These are phyloP conservation scores for Microstegium vimineum DNA, from an alignment of 176 grass and related monocot genomes.

Conservation along the genomic window DNA sequence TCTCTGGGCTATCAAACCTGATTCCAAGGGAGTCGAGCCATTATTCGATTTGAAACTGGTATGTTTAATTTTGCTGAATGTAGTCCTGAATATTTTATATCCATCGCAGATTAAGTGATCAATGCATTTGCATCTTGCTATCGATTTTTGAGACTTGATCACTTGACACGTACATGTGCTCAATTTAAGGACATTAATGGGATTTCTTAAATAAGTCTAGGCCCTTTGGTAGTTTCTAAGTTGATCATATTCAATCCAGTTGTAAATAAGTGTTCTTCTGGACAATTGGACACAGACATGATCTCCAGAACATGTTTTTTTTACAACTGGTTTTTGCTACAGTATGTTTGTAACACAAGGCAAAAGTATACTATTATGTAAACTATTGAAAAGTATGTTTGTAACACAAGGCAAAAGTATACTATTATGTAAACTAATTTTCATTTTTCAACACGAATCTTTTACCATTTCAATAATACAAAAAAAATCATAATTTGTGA, in stretches of 20 bases:
- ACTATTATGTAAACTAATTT: no score
- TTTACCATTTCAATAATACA: background rate
- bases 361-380: background rate
- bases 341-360: background rate
- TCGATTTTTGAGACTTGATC: background rate
- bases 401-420: no score
- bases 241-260: background rate
- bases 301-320: background rate
- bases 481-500: background rate
- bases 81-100: background rate
- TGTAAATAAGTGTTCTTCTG: background rate
- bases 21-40: constrained; percentile 62
- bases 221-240: background rate
- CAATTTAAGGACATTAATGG: background rate
- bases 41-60: constrained; percentile 58
- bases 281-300: background rate
- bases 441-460: background rate
- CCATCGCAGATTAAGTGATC: background rate
- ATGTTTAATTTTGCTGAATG: background rate
- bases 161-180: background rate
- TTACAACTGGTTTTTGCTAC: background rate
- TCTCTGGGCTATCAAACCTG: constrained; percentile 68
- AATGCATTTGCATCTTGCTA: background rate
- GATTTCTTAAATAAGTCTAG: background rate
- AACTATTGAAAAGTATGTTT: no score